Evolutionary conservation across 306 rosid genomes (phyloP), one percentile per base, ranked within the genome.

Genomic region (Castanopsis chinensis): DNA sequence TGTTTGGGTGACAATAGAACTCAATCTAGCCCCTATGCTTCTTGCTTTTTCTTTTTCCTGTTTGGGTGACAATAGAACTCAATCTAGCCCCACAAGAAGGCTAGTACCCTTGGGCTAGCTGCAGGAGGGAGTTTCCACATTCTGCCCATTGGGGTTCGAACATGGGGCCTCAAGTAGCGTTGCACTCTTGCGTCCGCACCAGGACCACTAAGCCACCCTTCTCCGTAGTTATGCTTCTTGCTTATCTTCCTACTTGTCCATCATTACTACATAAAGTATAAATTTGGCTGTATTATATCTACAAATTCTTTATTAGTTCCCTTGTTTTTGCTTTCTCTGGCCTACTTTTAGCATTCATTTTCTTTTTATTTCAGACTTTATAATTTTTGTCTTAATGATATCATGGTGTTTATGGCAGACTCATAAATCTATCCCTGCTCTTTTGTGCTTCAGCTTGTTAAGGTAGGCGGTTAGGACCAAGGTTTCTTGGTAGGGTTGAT

Each of bases 401-500:
- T 76, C 72, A 57, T 20, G 45, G 57, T 55, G 63, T 68, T 63
- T 56, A 32, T 69, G 59, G 69, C 76, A 70, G 75, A 82, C 57
- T 32, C 6, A 58, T 85, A 68, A 82, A 79, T 68, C 75, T 35
- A 56, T 79, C 59, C 76, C 55, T 80, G 74, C 49, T 79, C 71
- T 88, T 81, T 68, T 75, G 72, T 84, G 73, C 81, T 86, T 75
- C 92, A 95, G 99, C 88, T 88, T 95, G 99, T 85, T 89, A 93
- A 87, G 99, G 99, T 67, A 91, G 99, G 85, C 96, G 98, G 78
- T 89, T 93, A 85, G 98, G 99, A 87, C 99, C 99, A 76, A 88
- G 92, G 89, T 87, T 95, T 89, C 97, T 95, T 69, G 89, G 97
- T 71, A 89, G 99, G 88, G 93, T 74, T 89, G 99, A 93, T 81